Conservation (phyloP, 2,329 filamentous ascomycete species). For the Aspergillus jensenii region DNA sequence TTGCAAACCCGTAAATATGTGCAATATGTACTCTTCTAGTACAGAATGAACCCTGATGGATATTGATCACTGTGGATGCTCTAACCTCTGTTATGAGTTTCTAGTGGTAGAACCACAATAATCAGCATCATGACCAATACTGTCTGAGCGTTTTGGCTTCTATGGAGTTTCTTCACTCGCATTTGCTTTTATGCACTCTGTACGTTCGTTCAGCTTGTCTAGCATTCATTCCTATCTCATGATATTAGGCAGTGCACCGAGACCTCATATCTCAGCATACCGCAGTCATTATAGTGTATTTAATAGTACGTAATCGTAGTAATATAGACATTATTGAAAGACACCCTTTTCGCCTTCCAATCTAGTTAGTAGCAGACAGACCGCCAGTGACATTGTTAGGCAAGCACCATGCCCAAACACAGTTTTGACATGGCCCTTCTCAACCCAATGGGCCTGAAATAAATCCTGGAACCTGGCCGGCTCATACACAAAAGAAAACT, state of each 20-base stretch:
- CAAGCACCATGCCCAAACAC: background rate
- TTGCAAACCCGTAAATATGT: conserved; percentile 22
- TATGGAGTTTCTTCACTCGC: background rate
- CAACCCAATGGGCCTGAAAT: background rate
- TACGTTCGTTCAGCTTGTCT: background rate
- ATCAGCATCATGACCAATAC: background rate
- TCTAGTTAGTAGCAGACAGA: background rate
- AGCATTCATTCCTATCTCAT: background rate
- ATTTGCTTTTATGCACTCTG: background rate
- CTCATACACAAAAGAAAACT: background rate
- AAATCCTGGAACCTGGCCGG: background rate
- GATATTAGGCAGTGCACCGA: background rate
- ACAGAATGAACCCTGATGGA: conserved; percentile 1
- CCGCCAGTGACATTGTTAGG: background rate
- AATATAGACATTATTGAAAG: conserved; percentile 6
- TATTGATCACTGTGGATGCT: background rate
- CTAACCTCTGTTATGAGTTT: background rate
- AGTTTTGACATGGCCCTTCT: background rate
- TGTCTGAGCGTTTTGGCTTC: background rate
- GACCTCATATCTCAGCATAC: background rate
- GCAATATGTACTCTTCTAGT: conserved; percentile 15
- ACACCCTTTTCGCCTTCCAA: background rate
- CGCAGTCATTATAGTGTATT: background rate
- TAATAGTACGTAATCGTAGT: conserved; percentile 2
- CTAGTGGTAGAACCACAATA: background rate